Evolutionary conservation across 805 yeast genomes (phyloP), one percentile per base, ranked within the genome.

Genomic region (Candida morakotiae): DNA sequence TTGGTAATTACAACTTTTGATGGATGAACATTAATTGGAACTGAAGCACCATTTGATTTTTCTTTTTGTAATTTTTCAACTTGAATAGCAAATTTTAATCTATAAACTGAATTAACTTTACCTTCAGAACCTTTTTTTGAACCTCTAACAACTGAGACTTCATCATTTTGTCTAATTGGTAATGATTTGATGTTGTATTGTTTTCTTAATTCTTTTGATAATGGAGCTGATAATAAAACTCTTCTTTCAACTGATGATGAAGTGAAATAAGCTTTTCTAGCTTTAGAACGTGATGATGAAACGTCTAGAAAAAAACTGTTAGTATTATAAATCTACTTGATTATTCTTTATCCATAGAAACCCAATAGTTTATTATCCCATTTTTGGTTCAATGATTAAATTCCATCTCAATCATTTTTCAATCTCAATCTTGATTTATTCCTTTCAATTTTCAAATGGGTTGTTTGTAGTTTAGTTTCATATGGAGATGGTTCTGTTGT

Each of bases 91-190:
- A 77, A 93, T 75, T 93, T 93, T 76, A 93, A 85, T 85, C 98
- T 91, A 96, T 93, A 93, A 58, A 91, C 98, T 53, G 95, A 84
- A 56, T 93, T 77, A 71, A 93, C 80, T 77, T 88, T 87, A 75
- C 98, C 98, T 80, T 91, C 98, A 62, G 91, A 88, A 71, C 98
- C 98, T 81, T 93, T 93, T 85, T 87, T 86, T 66, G 98, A 86
- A 68, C 98, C 98, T 77, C 98, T 91, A 70, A 84, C 91, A 65
- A 93, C 93, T 60, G 78, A 72, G 60, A 93, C 95, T 73, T 85
- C 87, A 71, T 93, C 98, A 60, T 89, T 94, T 75, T 85, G 84
- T 83, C 97, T 93, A 79, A 93, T 82, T 71, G 98, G 98, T 54
- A 93, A 76, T 58, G 97, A 77, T 69, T 82, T 87, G 75, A 93